Evolutionary conservation across 1,284 basidiomycete genomes (phyloP).

Genomic region (Irpex lacteus): DNA sequence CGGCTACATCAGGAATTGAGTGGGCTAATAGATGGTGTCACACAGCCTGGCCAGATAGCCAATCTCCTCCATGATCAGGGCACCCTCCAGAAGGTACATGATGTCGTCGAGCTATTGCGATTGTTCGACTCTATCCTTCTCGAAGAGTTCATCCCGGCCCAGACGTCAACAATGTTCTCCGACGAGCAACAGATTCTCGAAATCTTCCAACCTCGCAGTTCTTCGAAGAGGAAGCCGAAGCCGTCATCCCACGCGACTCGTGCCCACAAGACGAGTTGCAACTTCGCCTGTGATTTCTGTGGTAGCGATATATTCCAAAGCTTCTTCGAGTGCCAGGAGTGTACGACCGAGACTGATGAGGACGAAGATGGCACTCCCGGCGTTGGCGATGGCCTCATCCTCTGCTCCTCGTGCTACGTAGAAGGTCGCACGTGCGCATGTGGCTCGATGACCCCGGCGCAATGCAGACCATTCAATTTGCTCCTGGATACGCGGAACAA

Average conservation of each 20-base stretch:
- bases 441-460: conserved; percentile 51
- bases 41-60: background rate
- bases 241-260: conserved; percentile 18
- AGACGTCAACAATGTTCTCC: conserved; percentile 27
- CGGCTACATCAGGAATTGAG: conserved; percentile 33
- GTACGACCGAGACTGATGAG: conserved; percentile 23
- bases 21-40: background rate
- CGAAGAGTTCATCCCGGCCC: conserved; percentile 46
- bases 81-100: too few relatives aligned
- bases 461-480: conserved; percentile 42
- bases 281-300: conserved; percentile 70
- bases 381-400: conserved; percentile 42
- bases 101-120: conserved; percentile 33
- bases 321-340: conserved; percentile 64
- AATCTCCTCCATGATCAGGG: background rate
- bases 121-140: conserved; percentile 59
- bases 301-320: conserved; percentile 75
- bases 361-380: background rate
- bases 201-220: background rate
- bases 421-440: conserved; percentile 72
- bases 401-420: conserved; percentile 70
- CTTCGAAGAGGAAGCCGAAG: conserved; percentile 12
- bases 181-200: background rate
- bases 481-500: conserved; percentile 40
- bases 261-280: conserved; percentile 10